These are phyloP conservation scores for Prunus yedoensis DNA, from an alignment of 331 rosid genomes.

Conservation along the genomic window DNA sequence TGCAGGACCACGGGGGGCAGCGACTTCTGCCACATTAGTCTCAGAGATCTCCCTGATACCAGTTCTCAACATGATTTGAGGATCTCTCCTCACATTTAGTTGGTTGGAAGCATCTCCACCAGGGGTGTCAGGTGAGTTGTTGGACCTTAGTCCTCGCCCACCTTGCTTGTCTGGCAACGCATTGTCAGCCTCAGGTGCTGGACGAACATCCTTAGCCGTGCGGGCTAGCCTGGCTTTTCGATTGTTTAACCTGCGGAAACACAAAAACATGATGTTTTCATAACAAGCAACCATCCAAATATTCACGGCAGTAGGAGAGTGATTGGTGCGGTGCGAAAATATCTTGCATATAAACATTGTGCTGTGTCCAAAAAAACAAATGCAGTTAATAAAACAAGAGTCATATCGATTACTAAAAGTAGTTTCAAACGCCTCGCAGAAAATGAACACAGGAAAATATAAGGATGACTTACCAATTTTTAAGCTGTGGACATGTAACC, in stretches of 20 bases:
- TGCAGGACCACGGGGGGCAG: conserved; percentile 29
- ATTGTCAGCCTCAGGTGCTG: conserved; percentile 44
- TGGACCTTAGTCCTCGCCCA: conserved; percentile 38
- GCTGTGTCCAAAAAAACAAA: background rate
- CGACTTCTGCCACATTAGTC: conserved; percentile 36
- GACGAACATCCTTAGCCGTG: conserved; percentile 65
- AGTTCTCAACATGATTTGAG: conserved; percentile 24
- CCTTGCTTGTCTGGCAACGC: conserved; percentile 53
- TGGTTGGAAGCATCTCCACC: conserved; percentile 33
- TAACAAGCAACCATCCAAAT: conserved; percentile 14
- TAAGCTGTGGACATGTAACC: conserved; percentile 78
- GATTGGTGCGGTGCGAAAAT: background rate
- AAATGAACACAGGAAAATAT: background rate
- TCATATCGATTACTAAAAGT: background rate
- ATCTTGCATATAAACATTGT: background rate
- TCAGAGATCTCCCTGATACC: conserved; percentile 30
- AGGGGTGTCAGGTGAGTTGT: conserved; percentile 54
- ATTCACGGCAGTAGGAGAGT: background rate
- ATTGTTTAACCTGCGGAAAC: conserved; percentile 76
- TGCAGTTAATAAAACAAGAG: background rate
- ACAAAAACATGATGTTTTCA: conserved; percentile 5
- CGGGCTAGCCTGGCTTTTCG: conserved; percentile 95
- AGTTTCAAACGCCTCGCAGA: background rate
- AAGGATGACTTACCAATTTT: conserved; percentile 70
- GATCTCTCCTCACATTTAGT: conserved; percentile 47